These are phyloP conservation scores for Tardiomyces digboiensis DNA, from an alignment of 1,139 yeast genomes.

Conservation along the genomic window DNA sequence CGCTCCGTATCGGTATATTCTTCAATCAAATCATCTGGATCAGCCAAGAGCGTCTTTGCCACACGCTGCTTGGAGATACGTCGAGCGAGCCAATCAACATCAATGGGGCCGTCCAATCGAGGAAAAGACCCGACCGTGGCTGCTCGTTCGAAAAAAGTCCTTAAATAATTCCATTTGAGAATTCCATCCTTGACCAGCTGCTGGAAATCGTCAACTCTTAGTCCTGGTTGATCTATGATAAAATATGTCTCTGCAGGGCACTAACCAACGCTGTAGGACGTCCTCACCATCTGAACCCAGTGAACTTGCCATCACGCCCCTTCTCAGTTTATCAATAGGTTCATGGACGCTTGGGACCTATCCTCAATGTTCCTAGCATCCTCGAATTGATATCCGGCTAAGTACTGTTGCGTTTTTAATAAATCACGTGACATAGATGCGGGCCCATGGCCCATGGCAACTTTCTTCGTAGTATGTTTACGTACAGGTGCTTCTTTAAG, in stretches of 20 bases:
- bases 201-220: slow-evolving; percentile 47
- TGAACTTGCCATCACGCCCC: slow-evolving; percentile 20
- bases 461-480: too few species aligned
- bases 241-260: slow-evolving; percentile 68
- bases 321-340: slow-evolving; percentile 12
- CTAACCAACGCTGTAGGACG: slow-evolving; percentile 37
- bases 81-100: slow-evolving; percentile 38
- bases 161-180: slow-evolving; percentile 42
- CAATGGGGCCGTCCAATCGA: slow-evolving; percentile 36
- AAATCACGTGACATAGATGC: too few species aligned
- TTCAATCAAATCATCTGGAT: slow-evolving; percentile 13
- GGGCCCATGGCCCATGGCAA: too few species aligned
- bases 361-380: too few species aligned
- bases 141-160: slow-evolving; percentile 45
- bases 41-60: slow-evolving; percentile 32
- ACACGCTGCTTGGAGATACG: slow-evolving; percentile 39
- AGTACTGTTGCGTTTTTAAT: too few species aligned
- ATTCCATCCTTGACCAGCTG: slow-evolving; percentile 24
- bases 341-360: slow-evolving; percentile 29
- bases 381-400: too few species aligned
- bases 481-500: too few species aligned
- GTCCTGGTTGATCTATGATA: slow-evolving; percentile 62
- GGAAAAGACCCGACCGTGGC: slow-evolving; percentile 61
- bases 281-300: slow-evolving; percentile 32
- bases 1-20: slow-evolving; percentile 49